Evolutionary conservation across 2,329 filamentous ascomycete species (phyloP).

Genomic region (Apiospora hydei): DNA sequence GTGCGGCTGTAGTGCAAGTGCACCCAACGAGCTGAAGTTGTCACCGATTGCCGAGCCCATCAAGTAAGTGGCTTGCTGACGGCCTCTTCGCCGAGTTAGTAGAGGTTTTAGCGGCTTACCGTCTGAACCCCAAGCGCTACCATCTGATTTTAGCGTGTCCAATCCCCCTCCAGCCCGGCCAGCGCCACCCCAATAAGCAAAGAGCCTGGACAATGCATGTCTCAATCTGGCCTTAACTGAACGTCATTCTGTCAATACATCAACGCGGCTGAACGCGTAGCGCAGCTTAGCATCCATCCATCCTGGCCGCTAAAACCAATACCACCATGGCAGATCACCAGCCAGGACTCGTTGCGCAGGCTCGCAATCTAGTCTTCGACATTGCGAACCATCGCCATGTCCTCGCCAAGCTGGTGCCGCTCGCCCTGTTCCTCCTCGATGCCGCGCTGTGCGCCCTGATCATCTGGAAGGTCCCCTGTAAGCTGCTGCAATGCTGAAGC

Average conservation of each 20-base stretch:
- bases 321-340: constrained; percentile 24
- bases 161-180: background rate
- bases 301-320: background rate
- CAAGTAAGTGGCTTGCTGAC: background rate
- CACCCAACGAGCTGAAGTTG: background rate
- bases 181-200: background rate
- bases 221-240: constrained; percentile 16
- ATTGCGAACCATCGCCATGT: constrained; percentile 57
- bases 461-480: constrained; percentile 85
- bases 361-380: constrained; percentile 46
- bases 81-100: background rate
- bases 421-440: constrained; percentile 73
- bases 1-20: background rate
- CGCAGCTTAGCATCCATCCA: background rate
- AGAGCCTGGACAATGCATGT: background rate
- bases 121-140: background rate
- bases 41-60: background rate
- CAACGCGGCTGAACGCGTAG: constrained; percentile 14
- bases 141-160: background rate
- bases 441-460: constrained; percentile 75
- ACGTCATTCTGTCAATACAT: background rate
- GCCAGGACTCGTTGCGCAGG: constrained; percentile 36
- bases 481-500: constrained; percentile 42
- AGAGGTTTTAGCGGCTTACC: background rate
- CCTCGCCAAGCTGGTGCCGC: constrained; percentile 59